phyloP scores from a whole-genome alignment of 306 rosid genomes.

The Vachellia pachyceras region DNA sequence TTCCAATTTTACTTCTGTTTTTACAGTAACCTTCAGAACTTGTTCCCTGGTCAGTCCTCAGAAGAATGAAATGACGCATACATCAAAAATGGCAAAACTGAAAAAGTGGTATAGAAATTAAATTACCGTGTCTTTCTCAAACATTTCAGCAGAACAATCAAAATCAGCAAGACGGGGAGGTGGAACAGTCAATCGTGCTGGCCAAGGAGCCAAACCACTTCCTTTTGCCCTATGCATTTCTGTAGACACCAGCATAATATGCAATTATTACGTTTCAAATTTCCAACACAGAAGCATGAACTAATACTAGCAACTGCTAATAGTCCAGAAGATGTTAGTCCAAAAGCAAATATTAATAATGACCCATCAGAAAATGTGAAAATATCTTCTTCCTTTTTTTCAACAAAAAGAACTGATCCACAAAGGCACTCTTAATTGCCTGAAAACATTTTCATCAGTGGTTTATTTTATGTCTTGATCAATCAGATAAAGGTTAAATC shows the following conservation, averaged over 20 bases:
- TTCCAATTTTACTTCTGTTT: conserved; percentile 10
- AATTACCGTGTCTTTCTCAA: conserved; percentile 77
- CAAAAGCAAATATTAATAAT: not conserved
- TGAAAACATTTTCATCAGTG: conserved; percentile 7
- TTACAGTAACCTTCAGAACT: conserved; percentile 18
- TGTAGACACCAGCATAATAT: conserved; percentile 50
- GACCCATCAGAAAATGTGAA: conserved; percentile 27
- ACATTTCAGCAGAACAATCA: conserved; percentile 72
- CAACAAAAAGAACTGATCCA: conserved; percentile 3
- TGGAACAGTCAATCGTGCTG: conserved; percentile 77
- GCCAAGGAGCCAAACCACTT: conserved; percentile 89
- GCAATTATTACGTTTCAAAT: conserved; percentile 42
- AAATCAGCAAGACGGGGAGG: conserved; percentile 93
- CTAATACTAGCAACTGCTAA: conserved; percentile 2
- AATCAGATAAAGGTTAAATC: conserved; percentile 6
- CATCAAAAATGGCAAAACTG: conserved; percentile 7
- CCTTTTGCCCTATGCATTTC: conserved; percentile 78
- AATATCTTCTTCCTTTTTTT: not conserved
- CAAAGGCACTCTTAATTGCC: not conserved
- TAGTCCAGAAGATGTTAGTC: conserved; percentile 20
- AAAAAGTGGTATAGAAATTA: conserved; percentile 9
- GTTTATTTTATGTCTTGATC: conserved; percentile 11
- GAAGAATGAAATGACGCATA: conserved; percentile 16
- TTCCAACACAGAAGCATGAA: conserved; percentile 32
- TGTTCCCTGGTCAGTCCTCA: conserved; percentile 13